Evolutionary conservation across 768 basidiomycete species (phyloP).

Genomic region (Atractiella rhizophila): DNA sequence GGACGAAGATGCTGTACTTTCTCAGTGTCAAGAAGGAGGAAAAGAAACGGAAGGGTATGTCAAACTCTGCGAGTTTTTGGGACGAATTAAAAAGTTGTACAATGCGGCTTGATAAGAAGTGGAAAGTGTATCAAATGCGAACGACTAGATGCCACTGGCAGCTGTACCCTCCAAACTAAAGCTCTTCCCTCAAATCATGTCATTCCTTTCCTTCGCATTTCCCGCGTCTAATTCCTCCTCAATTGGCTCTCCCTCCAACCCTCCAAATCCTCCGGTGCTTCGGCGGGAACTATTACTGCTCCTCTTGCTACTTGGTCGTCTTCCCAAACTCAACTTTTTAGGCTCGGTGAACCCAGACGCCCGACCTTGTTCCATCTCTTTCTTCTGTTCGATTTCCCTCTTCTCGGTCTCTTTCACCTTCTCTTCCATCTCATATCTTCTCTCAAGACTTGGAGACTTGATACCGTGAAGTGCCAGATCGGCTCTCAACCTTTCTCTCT

Average conservation of each 20-base stretch:
- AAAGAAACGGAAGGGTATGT: no score
- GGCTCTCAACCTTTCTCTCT: constrained; percentile 62
- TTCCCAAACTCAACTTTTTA: not conserved
- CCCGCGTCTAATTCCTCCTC: not conserved
- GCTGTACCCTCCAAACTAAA: no score
- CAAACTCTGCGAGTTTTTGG: no score
- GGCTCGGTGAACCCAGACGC: constrained; percentile 54
- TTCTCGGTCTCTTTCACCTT: constrained; percentile 64
- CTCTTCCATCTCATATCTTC: constrained; percentile 33
- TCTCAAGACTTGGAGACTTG: constrained; percentile 20
- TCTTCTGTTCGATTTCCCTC: constrained; percentile 43
- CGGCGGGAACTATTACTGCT: not conserved
- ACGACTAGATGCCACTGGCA: no score
- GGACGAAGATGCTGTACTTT: not conserved
- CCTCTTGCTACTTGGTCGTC: not conserved
- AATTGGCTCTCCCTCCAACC: not conserved
- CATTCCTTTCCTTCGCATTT: no score
- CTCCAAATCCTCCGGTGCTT: not conserved
- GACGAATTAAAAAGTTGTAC: no score
- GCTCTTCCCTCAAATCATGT: no score
- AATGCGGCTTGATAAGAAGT: no score
- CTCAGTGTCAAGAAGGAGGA: constrained; percentile 2
- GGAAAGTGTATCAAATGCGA: no score
- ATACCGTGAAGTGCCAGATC: constrained; percentile 92
- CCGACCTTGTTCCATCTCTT: constrained; percentile 48